Evolutionary conservation across 495 filamentous ascomycete species (phyloP), one percentile per base, ranked within the genome.

Genomic region (Xylaria curta): DNA sequence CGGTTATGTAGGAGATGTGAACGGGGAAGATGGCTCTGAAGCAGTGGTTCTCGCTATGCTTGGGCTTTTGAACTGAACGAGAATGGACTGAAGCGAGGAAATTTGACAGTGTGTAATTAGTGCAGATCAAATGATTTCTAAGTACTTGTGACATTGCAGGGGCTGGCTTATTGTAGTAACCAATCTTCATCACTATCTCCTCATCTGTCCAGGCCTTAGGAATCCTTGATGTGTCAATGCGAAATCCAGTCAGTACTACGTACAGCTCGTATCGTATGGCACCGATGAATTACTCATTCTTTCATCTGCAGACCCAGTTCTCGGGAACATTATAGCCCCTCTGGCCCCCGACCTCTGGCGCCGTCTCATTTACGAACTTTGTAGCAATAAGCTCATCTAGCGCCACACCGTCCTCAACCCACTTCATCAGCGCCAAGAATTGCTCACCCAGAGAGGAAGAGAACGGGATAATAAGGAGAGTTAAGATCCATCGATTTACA

Each of bases 1-100:
- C n/a, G 80, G 79, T 24, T 85, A 86, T 71, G 73, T 84, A 69
- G 84, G 85, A 12, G 84, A 88, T 80, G 81, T 86, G 54, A 84
- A 86, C 69, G 76, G 72, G 1, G 84, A 85, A 77, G 72, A 77
- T 28, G 78, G 71, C 7, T 78, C 80, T 6, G 69, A 76, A 33
- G 51, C 66, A n/a, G 76, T 85, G 62, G 71, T 85, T 31, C 69
- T 87, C 72, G 78, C 81, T 66, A 77, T 85, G 74, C 81, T 81
- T 67, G 80, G 78, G 10, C 70, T 83, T 70, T 72, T 72, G 62
- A 63, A 31, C 51, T 75, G 61, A 70, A 38, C 28, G 17, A 36
- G 63, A 21, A 66, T 66, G 63, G 46, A 40, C 46, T 66, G 31
- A 15, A 66, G 40, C 33, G 61, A 17, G 28, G 40, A 19, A 28